Percentiles rank a stretch among this genome's conserved stretches.
Evolutionary conservation across 768 basidiomycete species (phyloP).

Genomic region (Termitomyces heimii): DNA sequence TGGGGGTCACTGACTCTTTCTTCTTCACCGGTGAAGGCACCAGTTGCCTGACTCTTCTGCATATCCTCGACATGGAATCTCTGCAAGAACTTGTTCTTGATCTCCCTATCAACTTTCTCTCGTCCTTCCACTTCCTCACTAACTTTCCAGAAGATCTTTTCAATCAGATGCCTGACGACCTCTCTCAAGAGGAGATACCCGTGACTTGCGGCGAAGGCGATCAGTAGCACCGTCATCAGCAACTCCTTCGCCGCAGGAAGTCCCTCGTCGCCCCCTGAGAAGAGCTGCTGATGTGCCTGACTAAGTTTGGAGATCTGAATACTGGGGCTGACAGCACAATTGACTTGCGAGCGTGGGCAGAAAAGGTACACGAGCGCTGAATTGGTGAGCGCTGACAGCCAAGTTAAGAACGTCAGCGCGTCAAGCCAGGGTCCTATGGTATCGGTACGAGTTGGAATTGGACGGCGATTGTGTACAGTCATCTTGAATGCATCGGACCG

Average conservation of each 20-base stretch:
- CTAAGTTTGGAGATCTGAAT: slow-evolving; percentile 15
- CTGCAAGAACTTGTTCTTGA: slow-evolving; percentile 34
- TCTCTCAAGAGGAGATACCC: slow-evolving; percentile 68
- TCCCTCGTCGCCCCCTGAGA: slow-evolving; percentile 11
- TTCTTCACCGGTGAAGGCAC: background rate
- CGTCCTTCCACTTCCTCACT: slow-evolving; percentile 59
- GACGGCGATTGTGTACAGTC: slow-evolving; percentile 74
- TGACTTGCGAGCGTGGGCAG: slow-evolving; percentile 24
- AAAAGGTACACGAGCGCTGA: slow-evolving; percentile 90
- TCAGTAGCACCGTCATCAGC: slow-evolving; percentile 56
- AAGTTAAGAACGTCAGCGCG: slow-evolving; percentile 79
- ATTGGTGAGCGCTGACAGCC: slow-evolving; percentile 86
- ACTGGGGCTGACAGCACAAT: slow-evolving; percentile 12
- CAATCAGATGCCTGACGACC: slow-evolving; percentile 61
- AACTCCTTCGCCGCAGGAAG: slow-evolving; percentile 40
- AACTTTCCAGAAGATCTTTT: slow-evolving; percentile 72
- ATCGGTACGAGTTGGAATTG: slow-evolving; percentile 82
- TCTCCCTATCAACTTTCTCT: slow-evolving; percentile 46
- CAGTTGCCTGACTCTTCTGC: slow-evolving; percentile 10
- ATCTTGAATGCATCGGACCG: slow-evolving; percentile 97
- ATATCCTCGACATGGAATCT: slow-evolving; percentile 17
- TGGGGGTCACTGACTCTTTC: slow-evolving; percentile 9
- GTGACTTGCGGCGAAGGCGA: slow-evolving; percentile 84
- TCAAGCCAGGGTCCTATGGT: slow-evolving; percentile 95
- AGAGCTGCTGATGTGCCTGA: slow-evolving; percentile 23